These are phyloP conservation scores for Scheffersomyces segobiensis DNA, from an alignment of 1,139 yeast genomes.

Conservation along the genomic window DNA sequence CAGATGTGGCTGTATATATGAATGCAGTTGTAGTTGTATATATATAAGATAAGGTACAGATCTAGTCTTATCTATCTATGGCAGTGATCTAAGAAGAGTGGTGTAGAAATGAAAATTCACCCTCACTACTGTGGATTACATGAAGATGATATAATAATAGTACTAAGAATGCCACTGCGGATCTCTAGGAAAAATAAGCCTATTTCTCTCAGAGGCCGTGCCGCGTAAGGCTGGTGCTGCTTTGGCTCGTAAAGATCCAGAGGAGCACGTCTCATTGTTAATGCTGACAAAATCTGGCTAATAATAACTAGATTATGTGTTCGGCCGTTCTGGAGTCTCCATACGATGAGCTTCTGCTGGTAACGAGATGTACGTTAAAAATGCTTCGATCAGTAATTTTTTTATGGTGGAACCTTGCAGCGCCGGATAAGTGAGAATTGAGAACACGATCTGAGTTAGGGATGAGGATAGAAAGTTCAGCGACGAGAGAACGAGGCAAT, in stretches of 20 bases:
- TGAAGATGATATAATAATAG: conserved; percentile 5
- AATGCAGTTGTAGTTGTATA: background rate
- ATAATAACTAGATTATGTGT: background rate
- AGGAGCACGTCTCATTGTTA: background rate
- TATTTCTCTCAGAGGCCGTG: background rate
- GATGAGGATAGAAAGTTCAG: background rate
- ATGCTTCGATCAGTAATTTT: background rate
- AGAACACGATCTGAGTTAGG: too few relatives aligned
- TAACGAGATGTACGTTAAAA: background rate
- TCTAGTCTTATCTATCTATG: background rate
- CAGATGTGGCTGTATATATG: background rate
- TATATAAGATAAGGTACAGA: background rate
- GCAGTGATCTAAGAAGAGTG: background rate
- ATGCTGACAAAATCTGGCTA: background rate
- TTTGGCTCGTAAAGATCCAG: background rate
- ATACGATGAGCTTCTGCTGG: background rate
- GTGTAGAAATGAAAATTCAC: background rate
- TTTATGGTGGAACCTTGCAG: background rate
- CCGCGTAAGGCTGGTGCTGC: background rate
- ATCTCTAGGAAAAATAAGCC: background rate
- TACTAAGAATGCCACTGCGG: background rate
- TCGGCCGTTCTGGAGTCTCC: background rate
- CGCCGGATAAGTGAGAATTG: background rate
- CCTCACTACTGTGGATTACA: background rate
- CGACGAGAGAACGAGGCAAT: background rate